These are phyloP conservation scores for Tetracladium setigerum DNA, from an alignment of 495 filamentous ascomycete genomes.

Conservation along the genomic window DNA sequence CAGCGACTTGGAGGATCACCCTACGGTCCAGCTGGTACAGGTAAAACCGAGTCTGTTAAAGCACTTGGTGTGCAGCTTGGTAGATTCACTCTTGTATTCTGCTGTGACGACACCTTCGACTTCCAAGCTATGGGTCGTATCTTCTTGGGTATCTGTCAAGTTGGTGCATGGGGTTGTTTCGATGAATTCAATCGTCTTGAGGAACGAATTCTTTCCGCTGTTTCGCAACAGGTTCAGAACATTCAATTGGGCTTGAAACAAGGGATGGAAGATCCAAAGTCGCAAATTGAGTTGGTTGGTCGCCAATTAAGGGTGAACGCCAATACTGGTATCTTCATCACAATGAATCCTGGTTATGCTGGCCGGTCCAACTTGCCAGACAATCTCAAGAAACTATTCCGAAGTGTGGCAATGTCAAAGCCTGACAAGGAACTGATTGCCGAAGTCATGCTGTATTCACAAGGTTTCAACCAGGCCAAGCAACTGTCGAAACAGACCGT, in stretches of 20 bases:
- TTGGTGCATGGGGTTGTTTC: constrained; percentile 98
- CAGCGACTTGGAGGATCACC: constrained; percentile 94
- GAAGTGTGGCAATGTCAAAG: constrained; percentile 99
- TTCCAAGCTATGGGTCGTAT: constrained; percentile 99
- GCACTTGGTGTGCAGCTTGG: constrained; percentile 93
- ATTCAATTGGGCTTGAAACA: constrained; percentile 92
- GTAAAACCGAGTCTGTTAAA: constrained; percentile 98
- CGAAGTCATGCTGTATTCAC: constrained; percentile 99
- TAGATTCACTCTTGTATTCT: constrained; percentile 96
- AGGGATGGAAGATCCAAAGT: constrained; percentile 63
- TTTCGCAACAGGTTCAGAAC: constrained; percentile 98
- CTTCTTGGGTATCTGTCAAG: constrained; percentile 98
- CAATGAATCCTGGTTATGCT: constrained; percentile 99
- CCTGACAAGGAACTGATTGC: constrained; percentile 99
- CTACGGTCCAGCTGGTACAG: constrained; percentile 97
- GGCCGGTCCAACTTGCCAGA: constrained; percentile 96
- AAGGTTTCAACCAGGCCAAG: constrained; percentile 96
- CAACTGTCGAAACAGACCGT: constrained; percentile 87
- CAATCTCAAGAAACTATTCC: constrained; percentile 98
- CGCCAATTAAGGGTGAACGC: constrained; percentile 78
- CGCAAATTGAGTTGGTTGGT: constrained; percentile 89
- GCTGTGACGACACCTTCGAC: constrained; percentile 98
- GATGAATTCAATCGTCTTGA: constrained; percentile 99
- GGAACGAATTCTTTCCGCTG: constrained; percentile 92
- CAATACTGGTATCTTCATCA: constrained; percentile 98